These are phyloP conservation scores for Skeletonema costatum DNA, from an alignment of 108 stramenopile genomes.

Conservation along the genomic window DNA sequence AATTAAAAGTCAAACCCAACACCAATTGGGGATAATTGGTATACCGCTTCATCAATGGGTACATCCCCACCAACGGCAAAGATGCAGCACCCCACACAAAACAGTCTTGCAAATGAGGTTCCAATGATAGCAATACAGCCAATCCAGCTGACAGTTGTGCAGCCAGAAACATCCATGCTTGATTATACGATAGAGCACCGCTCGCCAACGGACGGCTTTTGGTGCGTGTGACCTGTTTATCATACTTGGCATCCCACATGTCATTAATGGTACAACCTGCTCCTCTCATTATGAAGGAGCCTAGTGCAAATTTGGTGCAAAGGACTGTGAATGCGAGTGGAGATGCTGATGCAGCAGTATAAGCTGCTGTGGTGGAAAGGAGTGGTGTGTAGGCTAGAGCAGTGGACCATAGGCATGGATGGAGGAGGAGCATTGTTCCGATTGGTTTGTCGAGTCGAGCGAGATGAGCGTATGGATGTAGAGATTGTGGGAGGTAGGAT, in stretches of 20 bases:
- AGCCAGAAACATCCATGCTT: constrained; percentile 86
- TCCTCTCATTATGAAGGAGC: constrained; percentile 94
- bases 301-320: constrained; percentile 67
- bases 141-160: constrained; percentile 86
- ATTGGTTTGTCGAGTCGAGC: constrained; percentile 88
- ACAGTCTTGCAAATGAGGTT: constrained; percentile 57
- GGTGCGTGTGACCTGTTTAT: constrained; percentile 88
- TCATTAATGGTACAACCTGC: constrained; percentile 99
- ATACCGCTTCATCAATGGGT: constrained; percentile 96
- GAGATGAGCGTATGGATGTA: constrained; percentile 79
- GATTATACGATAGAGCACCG: constrained; percentile 61
- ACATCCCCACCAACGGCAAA: constrained; percentile 89
- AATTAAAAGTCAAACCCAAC: constrained; percentile 97
- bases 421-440: constrained; percentile 84
- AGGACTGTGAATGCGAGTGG: constrained; percentile 47
- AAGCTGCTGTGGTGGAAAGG: not conserved
- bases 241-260: constrained; percentile 95
- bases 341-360: not conserved
- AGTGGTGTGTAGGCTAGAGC: constrained; percentile 60
- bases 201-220: constrained; percentile 86
- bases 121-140: constrained; percentile 85
- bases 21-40: constrained; percentile 95
- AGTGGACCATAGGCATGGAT: constrained; percentile 85
- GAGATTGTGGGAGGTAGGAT: constrained; percentile 40
- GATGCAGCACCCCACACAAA: constrained; percentile 87